A percentile compares a stretch with the other conserved stretches of the same genome.
phyloP scores from a whole-genome alignment of 2,329 filamentous ascomycete species.

The Trichoderma koningii region DNA sequence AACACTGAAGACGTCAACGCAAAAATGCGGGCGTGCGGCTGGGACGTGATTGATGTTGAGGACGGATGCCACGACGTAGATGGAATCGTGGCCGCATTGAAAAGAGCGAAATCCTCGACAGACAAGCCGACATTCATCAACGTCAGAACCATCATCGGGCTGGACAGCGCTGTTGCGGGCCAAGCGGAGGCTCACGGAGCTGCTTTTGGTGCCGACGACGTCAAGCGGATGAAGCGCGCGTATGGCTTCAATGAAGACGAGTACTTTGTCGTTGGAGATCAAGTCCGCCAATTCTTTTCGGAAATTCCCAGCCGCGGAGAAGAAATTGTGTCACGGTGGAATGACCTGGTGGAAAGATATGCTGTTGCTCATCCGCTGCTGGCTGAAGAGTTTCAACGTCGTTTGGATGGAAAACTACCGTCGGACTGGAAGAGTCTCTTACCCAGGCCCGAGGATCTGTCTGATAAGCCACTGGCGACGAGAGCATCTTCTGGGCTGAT shows the following conservation, averaged over 20 bases:
- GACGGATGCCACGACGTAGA: slow-evolving; percentile 56
- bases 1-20: slow-evolving; percentile 59
- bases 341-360: slow-evolving; percentile 6
- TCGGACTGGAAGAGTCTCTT: slow-evolving; percentile 1
- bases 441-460: neutral
- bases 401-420: neutral
- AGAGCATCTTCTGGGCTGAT: slow-evolving; percentile 12
- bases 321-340: slow-evolving; percentile 8
- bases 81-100: slow-evolving; percentile 47
- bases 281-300: slow-evolving; percentile 9
- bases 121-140: slow-evolving; percentile 62
- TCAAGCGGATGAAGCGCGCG: slow-evolving; percentile 44
- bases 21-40: slow-evolving; percentile 60
- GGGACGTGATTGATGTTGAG: slow-evolving; percentile 56
- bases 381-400: neutral
- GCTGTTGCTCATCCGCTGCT: neutral
- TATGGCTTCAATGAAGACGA: slow-evolving; percentile 39
- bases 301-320: neutral
- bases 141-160: slow-evolving; percentile 57
- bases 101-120: slow-evolving; percentile 45
- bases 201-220: slow-evolving; percentile 56
- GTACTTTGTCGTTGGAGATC: slow-evolving; percentile 2
- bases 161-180: slow-evolving; percentile 52
- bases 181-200: slow-evolving; percentile 60
- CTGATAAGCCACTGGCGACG: slow-evolving; percentile 1